Conservation (phyloP, 768 basidiomycete species). For the Nevesoporus exiguus region DNA sequence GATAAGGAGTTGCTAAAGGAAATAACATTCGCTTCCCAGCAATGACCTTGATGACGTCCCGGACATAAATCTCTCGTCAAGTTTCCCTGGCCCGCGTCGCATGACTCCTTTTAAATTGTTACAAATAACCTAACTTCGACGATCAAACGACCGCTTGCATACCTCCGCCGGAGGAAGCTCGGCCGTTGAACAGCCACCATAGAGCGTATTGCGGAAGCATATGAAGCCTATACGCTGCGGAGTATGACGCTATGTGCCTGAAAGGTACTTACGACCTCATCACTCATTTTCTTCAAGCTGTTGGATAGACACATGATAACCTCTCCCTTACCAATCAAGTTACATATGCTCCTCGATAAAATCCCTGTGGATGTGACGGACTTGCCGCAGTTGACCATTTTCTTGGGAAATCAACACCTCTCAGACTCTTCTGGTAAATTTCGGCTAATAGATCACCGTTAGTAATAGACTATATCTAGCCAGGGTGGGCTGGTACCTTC, state of each 20-base stretch:
- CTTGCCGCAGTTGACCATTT: conserved; percentile 4
- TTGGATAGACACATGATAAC: not conserved
- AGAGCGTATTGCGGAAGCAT: conserved; percentile 5
- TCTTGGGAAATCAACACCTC: not conserved
- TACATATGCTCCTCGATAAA: not conserved
- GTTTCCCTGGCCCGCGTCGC: not conserved
- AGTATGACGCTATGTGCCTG: conserved; percentile 5
- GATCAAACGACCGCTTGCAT: not conserved
- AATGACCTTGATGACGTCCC: not conserved
- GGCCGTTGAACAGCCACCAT: not conserved
- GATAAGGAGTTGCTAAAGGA: conserved; percentile 1
- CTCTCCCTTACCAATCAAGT: not conserved
- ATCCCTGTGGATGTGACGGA: not conserved
- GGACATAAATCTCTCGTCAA: not conserved
- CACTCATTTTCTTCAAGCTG: not conserved
- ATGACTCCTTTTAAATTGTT: not conserved
- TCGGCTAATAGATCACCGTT: not conserved
- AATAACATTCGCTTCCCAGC: not conserved
- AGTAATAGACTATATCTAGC: not conserved
- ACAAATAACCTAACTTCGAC: not conserved
- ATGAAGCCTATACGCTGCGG: conserved; percentile 1
- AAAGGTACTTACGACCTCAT: not conserved
- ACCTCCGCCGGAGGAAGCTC: not conserved
- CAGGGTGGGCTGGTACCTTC: not conserved
- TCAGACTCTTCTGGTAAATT: not conserved